Conservation (phyloP, 1,284 basidiomycete species). For the Hortiboletus rubellus region DNA sequence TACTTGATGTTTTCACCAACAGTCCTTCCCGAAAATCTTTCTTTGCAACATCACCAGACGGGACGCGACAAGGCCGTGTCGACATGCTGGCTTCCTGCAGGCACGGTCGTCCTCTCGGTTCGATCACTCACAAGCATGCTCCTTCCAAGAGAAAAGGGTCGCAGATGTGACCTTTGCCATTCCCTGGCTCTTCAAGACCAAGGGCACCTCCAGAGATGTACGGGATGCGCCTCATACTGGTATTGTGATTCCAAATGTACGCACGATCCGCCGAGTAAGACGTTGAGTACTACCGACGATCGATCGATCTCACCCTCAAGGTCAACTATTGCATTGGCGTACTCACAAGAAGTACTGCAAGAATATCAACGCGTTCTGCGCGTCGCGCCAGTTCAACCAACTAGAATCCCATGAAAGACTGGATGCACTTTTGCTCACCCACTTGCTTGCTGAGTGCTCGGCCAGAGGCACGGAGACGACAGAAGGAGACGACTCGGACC, state of each 20-base stretch:
- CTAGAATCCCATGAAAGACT: slow-evolving; percentile 53
- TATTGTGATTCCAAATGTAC: slow-evolving; percentile 67
- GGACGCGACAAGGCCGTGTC: slow-evolving; percentile 55
- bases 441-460: slow-evolving; percentile 51
- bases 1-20: slow-evolving; percentile 4
- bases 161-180: slow-evolving; percentile 65
- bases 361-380: slow-evolving; percentile 44
- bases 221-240: slow-evolving; percentile 66
- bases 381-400: slow-evolving; percentile 47
- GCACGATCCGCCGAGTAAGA: slow-evolving; percentile 22
- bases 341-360: slow-evolving; percentile 65
- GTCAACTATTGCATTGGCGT: slow-evolving; percentile 67
- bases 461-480: slow-evolving; percentile 7
- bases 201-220: slow-evolving; percentile 47
- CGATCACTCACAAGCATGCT: slow-evolving; percentile 50
- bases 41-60: slow-evolving; percentile 44
- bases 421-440: slow-evolving; percentile 63
- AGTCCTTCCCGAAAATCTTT: slow-evolving; percentile 19
- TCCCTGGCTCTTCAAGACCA: slow-evolving; percentile 22
- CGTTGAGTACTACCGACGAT: slow-evolving; percentile 5
- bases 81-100: slow-evolving; percentile 38
- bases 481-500: slow-evolving; percentile 26
- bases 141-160: slow-evolving; percentile 55
- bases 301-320: slow-evolving; percentile 38
- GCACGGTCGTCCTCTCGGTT: slow-evolving; percentile 47